Evolutionary conservation across 129 eudicot species (phyloP).

Genomic region (Saposhnikovia divaricata): DNA sequence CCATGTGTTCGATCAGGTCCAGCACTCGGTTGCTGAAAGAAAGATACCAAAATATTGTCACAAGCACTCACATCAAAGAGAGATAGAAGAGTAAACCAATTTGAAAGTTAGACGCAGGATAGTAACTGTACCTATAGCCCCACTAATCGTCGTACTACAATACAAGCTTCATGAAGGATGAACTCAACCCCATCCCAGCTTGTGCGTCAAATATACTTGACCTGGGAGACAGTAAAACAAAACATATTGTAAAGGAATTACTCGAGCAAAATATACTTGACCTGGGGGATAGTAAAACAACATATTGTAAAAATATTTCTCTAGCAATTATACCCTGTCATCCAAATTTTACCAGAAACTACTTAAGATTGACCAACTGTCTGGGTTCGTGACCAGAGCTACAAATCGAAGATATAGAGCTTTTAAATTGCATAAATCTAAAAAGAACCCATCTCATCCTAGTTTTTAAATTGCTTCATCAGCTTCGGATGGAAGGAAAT

Average conservation of each 20-base stretch:
- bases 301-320: too few species aligned
- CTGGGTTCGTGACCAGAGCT: neutral
- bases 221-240: too few species aligned
- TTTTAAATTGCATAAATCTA: neutral
- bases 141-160: too few species aligned
- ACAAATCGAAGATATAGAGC: neutral
- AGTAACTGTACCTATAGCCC: slow-evolving; percentile 80
- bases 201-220: too few species aligned
- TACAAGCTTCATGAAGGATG: too few species aligned
- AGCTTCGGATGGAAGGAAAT: neutral
- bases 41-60: slow-evolving; percentile 2
- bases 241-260: too few species aligned
- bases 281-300: too few species aligned
- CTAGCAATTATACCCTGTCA: too few species aligned
- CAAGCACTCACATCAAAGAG: neutral
- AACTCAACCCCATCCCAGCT: too few species aligned
- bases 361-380: too few species aligned
- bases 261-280: too few species aligned
- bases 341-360: too few species aligned
- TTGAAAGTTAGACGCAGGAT: neutral
- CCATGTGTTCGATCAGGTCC: slow-evolving; percentile 94
- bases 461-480: neutral
- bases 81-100: neutral
- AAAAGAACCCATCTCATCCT: neutral
- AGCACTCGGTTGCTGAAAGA: slow-evolving; percentile 80